Percentiles rank a stretch among this genome's conserved stretches.
phyloP scores from a whole-genome alignment of 495 filamentous ascomycete species.

The Penicillium odoratum region DNA sequence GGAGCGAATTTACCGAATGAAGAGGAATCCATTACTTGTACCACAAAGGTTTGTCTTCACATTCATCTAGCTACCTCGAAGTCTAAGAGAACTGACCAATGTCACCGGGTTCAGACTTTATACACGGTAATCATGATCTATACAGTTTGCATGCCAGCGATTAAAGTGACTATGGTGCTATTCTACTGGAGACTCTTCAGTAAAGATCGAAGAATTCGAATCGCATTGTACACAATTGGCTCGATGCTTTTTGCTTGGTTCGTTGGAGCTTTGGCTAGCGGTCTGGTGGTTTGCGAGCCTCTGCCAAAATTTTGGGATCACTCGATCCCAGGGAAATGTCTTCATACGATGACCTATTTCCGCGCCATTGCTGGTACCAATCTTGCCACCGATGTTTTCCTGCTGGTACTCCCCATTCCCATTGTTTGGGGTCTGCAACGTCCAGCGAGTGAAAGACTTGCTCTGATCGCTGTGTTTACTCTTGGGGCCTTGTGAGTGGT shows the following conservation, averaged over 20 bases:
- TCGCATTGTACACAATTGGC: background rate
- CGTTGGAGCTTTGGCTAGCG: constrained; percentile 12
- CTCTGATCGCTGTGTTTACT: constrained; percentile 25
- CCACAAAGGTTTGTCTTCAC: background rate
- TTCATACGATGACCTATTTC: constrained; percentile 10
- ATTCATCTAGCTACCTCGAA: background rate
- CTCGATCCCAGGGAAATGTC: constrained; percentile 8
- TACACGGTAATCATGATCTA: background rate
- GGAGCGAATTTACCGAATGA: background rate
- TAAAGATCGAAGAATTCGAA: background rate
- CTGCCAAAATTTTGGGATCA: constrained; percentile 16
- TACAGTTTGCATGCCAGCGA: background rate
- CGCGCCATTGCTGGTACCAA: constrained; percentile 15
- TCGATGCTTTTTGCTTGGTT: constrained; percentile 7
- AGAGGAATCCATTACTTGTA: background rate
- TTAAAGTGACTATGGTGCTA: background rate
- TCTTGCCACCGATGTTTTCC: constrained; percentile 32
- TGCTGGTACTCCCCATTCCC: constrained; percentile 31
- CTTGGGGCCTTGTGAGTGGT: background rate
- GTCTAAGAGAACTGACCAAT: background rate
- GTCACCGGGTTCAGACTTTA: background rate
- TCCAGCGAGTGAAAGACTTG: constrained; percentile 25
- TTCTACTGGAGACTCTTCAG: background rate
- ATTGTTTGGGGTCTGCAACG: constrained; percentile 27
- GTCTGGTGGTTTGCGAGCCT: constrained; percentile 19